Conservation (phyloP, 345 rosid genomes). For the Psidium guajava region DNA sequence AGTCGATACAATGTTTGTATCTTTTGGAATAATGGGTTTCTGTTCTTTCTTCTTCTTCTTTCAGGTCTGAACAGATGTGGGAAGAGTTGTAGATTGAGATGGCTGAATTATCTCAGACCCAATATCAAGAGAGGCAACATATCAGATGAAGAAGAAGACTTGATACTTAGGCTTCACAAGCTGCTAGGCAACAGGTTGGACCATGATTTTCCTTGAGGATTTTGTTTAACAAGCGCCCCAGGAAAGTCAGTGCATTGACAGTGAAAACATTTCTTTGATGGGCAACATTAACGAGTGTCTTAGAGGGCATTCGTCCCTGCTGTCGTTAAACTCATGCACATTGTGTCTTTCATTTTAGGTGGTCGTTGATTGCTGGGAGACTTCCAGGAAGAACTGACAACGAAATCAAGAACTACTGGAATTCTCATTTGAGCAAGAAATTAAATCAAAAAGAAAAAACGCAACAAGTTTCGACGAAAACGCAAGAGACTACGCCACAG, state of each 20-base stretch:
- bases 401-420: constrained; percentile 65
- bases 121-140: constrained; percentile 65
- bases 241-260: background rate
- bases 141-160: constrained; percentile 44
- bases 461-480: background rate
- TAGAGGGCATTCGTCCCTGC: background rate
- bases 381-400: constrained; percentile 67
- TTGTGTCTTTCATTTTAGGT: constrained; percentile 14
- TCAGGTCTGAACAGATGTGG: constrained; percentile 46
- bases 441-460: constrained; percentile 12
- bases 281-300: background rate
- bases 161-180: constrained; percentile 46
- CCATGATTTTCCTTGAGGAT: background rate
- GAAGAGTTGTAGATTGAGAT: constrained; percentile 58
- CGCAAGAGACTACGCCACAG: background rate
- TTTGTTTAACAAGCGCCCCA: background rate
- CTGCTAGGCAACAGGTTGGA: constrained; percentile 46
- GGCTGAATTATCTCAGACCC: constrained; percentile 57
- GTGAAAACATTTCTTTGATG: background rate
- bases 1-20: background rate
- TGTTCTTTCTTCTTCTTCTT: background rate
- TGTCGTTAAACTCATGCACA: background rate
- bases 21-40: background rate
- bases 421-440: constrained; percentile 60
- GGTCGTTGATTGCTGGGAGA: constrained; percentile 67